These are phyloP conservation scores for Globisporangium middletonii DNA, from an alignment of 352 stramenopile genomes.

Conservation along the genomic window DNA sequence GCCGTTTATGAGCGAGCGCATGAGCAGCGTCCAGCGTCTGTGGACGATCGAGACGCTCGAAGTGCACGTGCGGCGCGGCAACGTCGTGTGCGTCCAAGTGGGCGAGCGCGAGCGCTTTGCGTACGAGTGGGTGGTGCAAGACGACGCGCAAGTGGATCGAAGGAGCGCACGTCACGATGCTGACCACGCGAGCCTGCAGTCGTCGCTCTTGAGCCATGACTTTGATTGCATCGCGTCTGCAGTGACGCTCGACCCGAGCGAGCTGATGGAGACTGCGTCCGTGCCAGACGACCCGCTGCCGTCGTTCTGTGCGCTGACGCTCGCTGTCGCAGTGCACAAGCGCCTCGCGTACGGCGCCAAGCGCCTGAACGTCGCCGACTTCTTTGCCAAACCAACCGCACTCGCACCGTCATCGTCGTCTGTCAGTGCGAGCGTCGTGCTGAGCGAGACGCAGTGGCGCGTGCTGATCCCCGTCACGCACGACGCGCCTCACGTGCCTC, in stretches of 20 bases:
- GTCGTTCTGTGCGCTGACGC: conserved; percentile 6
- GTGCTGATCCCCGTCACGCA: conserved; percentile 23
- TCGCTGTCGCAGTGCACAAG: conserved; percentile 9
- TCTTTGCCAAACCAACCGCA: conserved; percentile 1
- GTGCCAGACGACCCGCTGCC: conserved; percentile 10
- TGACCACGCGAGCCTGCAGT: not conserved
- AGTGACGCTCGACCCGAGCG: conserved; percentile 1
- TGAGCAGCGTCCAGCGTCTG: not conserved
- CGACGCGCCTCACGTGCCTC: conserved; percentile 7
- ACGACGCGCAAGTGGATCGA: not conserved
- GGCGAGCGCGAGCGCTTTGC: conserved; percentile 5
- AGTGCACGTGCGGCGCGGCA: conserved; percentile 5
- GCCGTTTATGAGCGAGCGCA: too few species aligned
- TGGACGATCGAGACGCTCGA: conserved; percentile 7
- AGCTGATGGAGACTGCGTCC: conserved; percentile 3
- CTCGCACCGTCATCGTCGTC: not conserved
- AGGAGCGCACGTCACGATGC: not conserved
- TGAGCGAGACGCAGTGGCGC: conserved; percentile 17
- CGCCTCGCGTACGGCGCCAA: conserved; percentile 3
- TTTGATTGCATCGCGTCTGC: conserved; percentile 3
- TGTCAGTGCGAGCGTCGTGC: conserved; percentile 4
- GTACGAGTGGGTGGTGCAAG: conserved; percentile 6
- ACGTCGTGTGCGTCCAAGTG: conserved; percentile 8
- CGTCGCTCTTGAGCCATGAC: not conserved
- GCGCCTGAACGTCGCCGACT: not conserved